Base-by-base conservation (phyloP, 768 basidiomycete genomes). In the Suillus clintonianus region DNA sequence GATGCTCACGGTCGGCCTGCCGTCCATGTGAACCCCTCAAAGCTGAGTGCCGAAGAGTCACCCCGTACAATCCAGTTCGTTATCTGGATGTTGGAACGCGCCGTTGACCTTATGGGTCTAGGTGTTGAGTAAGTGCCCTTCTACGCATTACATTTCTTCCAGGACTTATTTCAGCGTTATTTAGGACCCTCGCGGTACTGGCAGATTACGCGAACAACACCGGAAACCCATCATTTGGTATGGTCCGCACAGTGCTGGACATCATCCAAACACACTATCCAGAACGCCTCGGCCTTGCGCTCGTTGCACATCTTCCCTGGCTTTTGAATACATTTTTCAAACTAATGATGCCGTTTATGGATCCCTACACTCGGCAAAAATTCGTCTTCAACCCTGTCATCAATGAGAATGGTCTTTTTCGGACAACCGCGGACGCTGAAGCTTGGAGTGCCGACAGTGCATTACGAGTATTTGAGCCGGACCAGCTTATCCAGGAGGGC, bases 211-310 rank as follows among this genome's bases (percentile, higher is more conserved):
- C 85, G 5, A 90, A 91, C 71, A 83, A 83, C 71, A 86, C 83
- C 41, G 93, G 91, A 75, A 85, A 69, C 30, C 82, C 85, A 0
- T 79, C 81, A 8, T 57, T 86, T 14, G 36, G 68, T 0, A 78
- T 73, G 11, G 65, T 83, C 8, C 76, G 80, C 11, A 71, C 68
- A 32, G 80, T 85, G 14, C 81, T 90, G 60, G 76, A 82, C 72
- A 89, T 92, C 68, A 80, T 94, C 15, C 92, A 94, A 69, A 83
- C 86, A 27, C 92, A 95, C 71, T 95, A 94, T 69, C 93, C 93
- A 0, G 95, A 97, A 73, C 87, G 95, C 4, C 86, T 97, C 39
- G 93, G 92, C 30, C 72, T 80, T 14, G 85, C 92, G 1, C 75
- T 93, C 48, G 86, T 94, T 69, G 81, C 89, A 63, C 91, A 95